Conservation (phyloP, 495 filamentous ascomycete species). For the Arthonia radiata region DNA sequence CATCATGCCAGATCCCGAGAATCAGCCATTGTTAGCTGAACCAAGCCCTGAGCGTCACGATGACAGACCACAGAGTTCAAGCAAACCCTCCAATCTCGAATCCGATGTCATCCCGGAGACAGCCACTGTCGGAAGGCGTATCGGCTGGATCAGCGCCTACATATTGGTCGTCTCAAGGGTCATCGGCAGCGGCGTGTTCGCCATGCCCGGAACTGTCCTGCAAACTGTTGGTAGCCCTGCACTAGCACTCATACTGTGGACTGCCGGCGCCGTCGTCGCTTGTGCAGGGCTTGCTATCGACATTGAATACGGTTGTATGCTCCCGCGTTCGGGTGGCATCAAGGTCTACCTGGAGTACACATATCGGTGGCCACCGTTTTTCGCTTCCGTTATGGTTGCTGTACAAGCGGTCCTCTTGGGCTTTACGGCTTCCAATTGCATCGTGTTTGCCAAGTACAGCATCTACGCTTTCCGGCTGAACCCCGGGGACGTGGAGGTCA, state of each 20-base stretch:
- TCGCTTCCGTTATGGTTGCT: slow-evolving; percentile 42
- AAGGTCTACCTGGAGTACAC: slow-evolving; percentile 63
- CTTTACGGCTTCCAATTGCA: slow-evolving; percentile 30
- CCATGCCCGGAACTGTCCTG: slow-evolving; percentile 44
- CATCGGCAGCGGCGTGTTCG: slow-evolving; percentile 54
- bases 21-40: too few species aligned
- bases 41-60: too few species aligned
- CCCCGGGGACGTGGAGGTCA: slow-evolving; percentile 1
- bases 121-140: slow-evolving; percentile 33
- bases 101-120: slow-evolving; percentile 38
- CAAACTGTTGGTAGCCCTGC: slow-evolving; percentile 42
- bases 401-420: slow-evolving; percentile 43
- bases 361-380: slow-evolving; percentile 40
- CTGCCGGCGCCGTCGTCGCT: slow-evolving; percentile 33
- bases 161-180: slow-evolving; percentile 55
- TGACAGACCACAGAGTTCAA: too few species aligned
- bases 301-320: slow-evolving; percentile 48
- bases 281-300: slow-evolving; percentile 33
- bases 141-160: slow-evolving; percentile 43
- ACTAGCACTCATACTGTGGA: slow-evolving; percentile 36
- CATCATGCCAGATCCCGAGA: too few species aligned
- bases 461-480: slow-evolving; percentile 9
- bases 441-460: slow-evolving; percentile 17
- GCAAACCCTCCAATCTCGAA: too few species aligned
- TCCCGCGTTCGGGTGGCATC: slow-evolving; percentile 40